Conservation (phyloP, 768 basidiomycete genomes). For the Infundibulicybe gibba region DNA sequence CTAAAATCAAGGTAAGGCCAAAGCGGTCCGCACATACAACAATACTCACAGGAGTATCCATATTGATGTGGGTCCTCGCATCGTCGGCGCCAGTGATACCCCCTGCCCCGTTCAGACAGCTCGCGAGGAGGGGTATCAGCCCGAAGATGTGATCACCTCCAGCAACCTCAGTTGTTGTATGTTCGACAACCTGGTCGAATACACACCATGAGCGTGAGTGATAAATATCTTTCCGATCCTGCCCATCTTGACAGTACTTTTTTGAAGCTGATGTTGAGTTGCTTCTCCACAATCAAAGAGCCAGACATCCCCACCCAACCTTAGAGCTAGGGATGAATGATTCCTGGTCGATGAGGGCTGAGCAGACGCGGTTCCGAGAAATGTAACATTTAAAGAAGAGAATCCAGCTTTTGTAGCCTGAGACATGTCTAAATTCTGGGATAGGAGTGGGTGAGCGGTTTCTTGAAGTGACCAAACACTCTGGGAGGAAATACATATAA, state of each 20-base stretch:
- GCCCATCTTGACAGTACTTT: conserved; percentile 72
- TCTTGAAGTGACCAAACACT: no score
- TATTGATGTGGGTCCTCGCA: conserved; percentile 40
- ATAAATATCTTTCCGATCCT: conserved; percentile 81
- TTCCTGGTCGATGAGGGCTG: conserved; percentile 77
- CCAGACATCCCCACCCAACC: conserved; percentile 71
- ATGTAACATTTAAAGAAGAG: conserved; percentile 54
- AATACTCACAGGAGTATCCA: conserved; percentile 28
- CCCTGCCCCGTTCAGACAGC: conserved; percentile 71
- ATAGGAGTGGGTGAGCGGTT: no score
- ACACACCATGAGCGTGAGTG: conserved; percentile 81
- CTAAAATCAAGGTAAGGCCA: conserved; percentile 27
- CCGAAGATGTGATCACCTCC: conserved; percentile 87
- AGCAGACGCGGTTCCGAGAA: conserved; percentile 80
- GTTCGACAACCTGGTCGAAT: neutral
- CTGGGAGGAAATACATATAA: no score
- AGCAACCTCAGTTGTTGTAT: conserved; percentile 2
- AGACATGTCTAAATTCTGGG: no score
- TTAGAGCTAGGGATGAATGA: conserved; percentile 70
- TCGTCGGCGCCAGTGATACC: conserved; percentile 58
- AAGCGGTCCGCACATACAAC: neutral
- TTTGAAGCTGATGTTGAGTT: conserved; percentile 76
- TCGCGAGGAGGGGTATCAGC: conserved; percentile 63
- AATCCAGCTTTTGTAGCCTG: conserved; percentile 10
- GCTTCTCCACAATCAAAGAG: conserved; percentile 85